These are phyloP conservation scores for Durio zibethinus DNA, from an alignment of 345 rosid genomes.

Conservation along the genomic window DNA sequence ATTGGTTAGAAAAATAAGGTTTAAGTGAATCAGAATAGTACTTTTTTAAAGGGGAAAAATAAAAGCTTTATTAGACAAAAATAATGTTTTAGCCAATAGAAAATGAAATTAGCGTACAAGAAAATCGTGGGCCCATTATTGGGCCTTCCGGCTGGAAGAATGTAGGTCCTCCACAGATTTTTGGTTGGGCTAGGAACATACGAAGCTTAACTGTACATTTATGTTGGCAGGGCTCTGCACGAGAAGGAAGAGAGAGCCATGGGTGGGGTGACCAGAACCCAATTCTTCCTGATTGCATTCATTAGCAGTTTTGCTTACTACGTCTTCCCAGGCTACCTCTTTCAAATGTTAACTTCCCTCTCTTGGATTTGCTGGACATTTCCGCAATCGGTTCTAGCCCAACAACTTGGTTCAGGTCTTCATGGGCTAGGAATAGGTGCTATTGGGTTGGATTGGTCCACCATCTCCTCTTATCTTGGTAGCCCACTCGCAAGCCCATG, in stretches of 20 bases:
- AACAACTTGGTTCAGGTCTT: slow-evolving; percentile 90
- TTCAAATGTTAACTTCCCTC: slow-evolving; percentile 75
- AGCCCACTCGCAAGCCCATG: slow-evolving; percentile 99
- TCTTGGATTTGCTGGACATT: slow-evolving; percentile 96
- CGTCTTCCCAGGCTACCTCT: slow-evolving; percentile 86
- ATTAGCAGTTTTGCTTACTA: slow-evolving; percentile 86
- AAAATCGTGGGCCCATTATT: neutral
- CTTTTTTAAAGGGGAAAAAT: no score
- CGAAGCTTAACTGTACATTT: neutral
- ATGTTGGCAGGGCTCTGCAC: slow-evolving; percentile 59
- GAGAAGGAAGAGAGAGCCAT: slow-evolving; percentile 73
- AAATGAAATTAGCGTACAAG: neutral
- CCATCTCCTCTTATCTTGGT: slow-evolving; percentile 90
- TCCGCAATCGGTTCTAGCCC: slow-evolving; percentile 69
- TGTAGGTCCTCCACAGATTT: neutral
- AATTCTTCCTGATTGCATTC: slow-evolving; percentile 79
- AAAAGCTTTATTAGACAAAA: no score
- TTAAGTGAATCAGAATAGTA: no score
- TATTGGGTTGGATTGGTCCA: slow-evolving; percentile 87
- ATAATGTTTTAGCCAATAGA: no score
- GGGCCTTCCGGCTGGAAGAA: neutral
- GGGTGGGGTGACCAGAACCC: slow-evolving; percentile 78
- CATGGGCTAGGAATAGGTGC: slow-evolving; percentile 82
- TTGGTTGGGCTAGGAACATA: neutral
- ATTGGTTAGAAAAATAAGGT: no score